Conservation (phyloP, 768 basidiomycete genomes). For the Nidularia pulvinata region DNA sequence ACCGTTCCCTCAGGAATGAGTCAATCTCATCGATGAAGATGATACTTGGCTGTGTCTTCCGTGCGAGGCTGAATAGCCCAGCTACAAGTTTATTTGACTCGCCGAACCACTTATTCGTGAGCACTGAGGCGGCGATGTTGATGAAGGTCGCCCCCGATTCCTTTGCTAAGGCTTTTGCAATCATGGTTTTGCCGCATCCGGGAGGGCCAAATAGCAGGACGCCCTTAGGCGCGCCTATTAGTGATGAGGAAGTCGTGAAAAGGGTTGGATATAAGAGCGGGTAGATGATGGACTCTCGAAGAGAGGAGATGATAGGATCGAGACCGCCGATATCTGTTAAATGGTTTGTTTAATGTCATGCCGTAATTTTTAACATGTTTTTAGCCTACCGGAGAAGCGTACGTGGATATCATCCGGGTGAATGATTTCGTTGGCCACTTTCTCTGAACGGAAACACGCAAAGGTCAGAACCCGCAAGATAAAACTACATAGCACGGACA, state of each 20-base stretch:
- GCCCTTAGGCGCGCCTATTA: conserved; percentile 93
- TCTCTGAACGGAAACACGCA: conserved; percentile 38
- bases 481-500: conserved; percentile 15
- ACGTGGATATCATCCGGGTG: conserved; percentile 88
- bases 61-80: conserved; percentile 90
- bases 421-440: conserved; percentile 91
- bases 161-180: conserved; percentile 98
- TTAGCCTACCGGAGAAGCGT: conserved; percentile 63
- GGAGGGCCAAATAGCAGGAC: conserved; percentile 96
- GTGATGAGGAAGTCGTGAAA: conserved; percentile 77
- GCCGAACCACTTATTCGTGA: conserved; percentile 50
- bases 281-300: conserved; percentile 95
- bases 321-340: conserved; percentile 85
- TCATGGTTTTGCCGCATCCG: conserved; percentile 99
- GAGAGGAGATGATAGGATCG: conserved; percentile 84
- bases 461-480: background rate
- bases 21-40: conserved; percentile 99
- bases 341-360: conserved; percentile 7
- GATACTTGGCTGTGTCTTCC: conserved; percentile 92
- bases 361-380: no score
- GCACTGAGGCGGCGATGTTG: conserved; percentile 45
- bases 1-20: conserved; percentile 88
- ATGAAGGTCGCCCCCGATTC: conserved; percentile 98
- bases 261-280: conserved; percentile 90
- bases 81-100: conserved; percentile 91